Base-by-base conservation (phyloP, 257 asterid species). In the Asclepias syriaca region DNA sequence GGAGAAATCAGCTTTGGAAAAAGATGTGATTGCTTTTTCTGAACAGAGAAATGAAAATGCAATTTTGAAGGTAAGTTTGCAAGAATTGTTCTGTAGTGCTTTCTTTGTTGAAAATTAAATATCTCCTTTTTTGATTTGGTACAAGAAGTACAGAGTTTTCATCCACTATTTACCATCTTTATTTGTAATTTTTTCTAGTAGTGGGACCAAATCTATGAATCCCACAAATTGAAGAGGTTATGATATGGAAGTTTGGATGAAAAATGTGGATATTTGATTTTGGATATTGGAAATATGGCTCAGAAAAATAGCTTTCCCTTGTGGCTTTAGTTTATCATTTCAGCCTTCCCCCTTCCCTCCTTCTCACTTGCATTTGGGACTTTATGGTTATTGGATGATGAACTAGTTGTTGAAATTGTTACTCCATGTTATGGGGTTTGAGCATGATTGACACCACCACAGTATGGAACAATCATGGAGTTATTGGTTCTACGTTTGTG, bases 11-110 rank as follows among this genome's bases (percentile, higher is more conserved):
- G 83, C 92, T 64, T 76, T 85, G 77, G 96, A 88, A 81, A 88
- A 84, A 84, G 99, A 92, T 46, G 70, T 79, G 59, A 71, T 69
- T 67, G 83, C 91, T 7, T 71, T 86, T 77, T 77, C 82, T 66
- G 95, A 90, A 84, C 71, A 88, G 68, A 86, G 87, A 82, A 88
- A 84, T 76, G 98, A 92, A 88, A 92, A 90, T 87, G 74, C 88
- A 58, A 48, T 78, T 71, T 78, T 95, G 77, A 95, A 95, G 99
- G 99, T 88, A 81, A 54, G 64, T 37, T 58, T 43, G 60, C 46
- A 45, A 21, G 54, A 24, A 29, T 51, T 24, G 56, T 51, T 51
- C 18, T 51, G 8, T 14, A 51, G 18, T 51, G 1, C 18, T 48
- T 48, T 14, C 53, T 48, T 14, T 48, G 53, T 14, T 15, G 16